Evolutionary conservation across 306 rosid species (phyloP).

Genomic region (Quercus bicolor): DNA sequence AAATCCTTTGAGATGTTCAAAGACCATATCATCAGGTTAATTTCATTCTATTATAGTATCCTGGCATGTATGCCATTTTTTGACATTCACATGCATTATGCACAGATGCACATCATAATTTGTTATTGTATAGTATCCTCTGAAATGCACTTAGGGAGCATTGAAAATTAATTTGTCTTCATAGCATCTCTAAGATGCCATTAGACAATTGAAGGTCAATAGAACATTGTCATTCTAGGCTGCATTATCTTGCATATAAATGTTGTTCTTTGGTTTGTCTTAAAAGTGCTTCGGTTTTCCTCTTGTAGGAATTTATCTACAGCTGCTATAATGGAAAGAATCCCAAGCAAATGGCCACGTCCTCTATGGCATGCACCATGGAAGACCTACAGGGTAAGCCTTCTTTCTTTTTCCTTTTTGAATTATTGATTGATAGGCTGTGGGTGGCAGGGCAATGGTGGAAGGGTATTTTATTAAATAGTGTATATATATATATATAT

Average conservation of each 20-base stretch:
- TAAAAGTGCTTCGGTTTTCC: constrained; percentile 24
- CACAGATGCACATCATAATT: not conserved
- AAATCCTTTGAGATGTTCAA: not conserved
- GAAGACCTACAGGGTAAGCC: constrained; percentile 86
- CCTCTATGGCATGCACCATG: constrained; percentile 97
- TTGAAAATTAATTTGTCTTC: not conserved
- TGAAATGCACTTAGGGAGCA: not conserved
- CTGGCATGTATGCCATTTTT: not conserved
- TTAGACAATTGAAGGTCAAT: not conserved
- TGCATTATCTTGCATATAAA: not conserved
- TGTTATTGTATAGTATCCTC: not conserved
- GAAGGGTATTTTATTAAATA: not conserved
- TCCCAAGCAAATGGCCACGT: constrained; percentile 98
- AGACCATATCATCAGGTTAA: not conserved
- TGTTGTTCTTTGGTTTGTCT: constrained; percentile 9
- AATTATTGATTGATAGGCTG: not conserved
- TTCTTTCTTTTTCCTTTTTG: constrained; percentile 1
- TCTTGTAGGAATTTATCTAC: constrained; percentile 65
- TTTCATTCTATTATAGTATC: not conserved
- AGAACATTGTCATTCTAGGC: not conserved
- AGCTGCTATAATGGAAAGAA: constrained; percentile 93
- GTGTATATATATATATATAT: too few relatives aligned
- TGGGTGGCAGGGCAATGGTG: constrained; percentile 11
- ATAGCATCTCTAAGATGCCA: not conserved
- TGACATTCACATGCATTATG: not conserved